phyloP scores from a whole-genome alignment of 2,329 filamentous ascomycete genomes.

The Clarireedia monteithiana region DNA sequence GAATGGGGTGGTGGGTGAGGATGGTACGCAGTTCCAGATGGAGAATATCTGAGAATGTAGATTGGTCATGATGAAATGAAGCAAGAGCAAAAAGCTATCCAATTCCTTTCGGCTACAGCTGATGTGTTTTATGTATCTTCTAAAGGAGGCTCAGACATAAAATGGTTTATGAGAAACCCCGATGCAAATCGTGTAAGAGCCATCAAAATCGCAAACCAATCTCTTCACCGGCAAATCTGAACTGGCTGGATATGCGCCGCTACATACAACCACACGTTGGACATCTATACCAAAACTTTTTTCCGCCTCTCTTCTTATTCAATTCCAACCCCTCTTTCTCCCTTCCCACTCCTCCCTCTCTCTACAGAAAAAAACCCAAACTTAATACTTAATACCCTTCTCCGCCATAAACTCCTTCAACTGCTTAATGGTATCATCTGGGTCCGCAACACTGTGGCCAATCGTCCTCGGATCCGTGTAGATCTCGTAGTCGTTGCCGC shows the following conservation, averaged over 20 bases:
- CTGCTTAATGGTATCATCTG: slow-evolving; percentile 73
- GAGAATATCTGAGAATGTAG: slow-evolving; percentile 3
- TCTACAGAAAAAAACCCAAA: not conserved
- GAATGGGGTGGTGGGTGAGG: slow-evolving; percentile 1
- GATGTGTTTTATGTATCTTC: too few relatives aligned
- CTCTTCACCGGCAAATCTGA: too few relatives aligned
- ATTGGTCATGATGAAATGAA: not conserved
- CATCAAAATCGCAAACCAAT: too few relatives aligned
- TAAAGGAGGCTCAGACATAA: too few relatives aligned
- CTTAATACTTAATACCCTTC: not conserved
- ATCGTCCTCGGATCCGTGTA: slow-evolving; percentile 73
- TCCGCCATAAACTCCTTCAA: slow-evolving; percentile 70
- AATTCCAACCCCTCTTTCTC: not conserved
- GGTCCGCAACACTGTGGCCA: slow-evolving; percentile 75
- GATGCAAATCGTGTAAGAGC: too few relatives aligned
- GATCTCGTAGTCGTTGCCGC: slow-evolving; percentile 96
- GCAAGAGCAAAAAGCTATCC: not conserved
- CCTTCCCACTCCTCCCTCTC: not conserved
- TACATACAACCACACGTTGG: too few relatives aligned
- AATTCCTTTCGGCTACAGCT: too few relatives aligned
- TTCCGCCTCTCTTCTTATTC: not conserved
- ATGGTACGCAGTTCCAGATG: slow-evolving; percentile 10
- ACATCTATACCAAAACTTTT: too few relatives aligned
- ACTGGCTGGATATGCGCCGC: too few relatives aligned
- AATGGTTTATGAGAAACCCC: too few relatives aligned